A percentile compares a stretch with the other conserved stretches of the same genome.
phyloP scores from a whole-genome alignment of 805 yeast genomes.

The Saccharomycopsis sp. region DNA sequence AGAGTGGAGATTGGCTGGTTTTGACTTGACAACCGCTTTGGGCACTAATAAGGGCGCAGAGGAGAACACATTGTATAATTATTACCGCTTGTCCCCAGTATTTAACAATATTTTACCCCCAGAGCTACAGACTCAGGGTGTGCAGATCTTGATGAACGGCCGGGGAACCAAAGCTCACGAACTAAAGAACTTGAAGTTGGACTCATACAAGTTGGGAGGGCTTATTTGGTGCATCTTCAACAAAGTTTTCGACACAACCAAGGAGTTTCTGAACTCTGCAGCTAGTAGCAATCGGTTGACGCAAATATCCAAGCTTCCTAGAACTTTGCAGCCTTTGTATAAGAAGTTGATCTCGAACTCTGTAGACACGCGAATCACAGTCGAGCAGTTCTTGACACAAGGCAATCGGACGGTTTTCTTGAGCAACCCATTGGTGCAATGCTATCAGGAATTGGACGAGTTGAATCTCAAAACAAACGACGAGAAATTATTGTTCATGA shows the following conservation, averaged over 20 bases:
- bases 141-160: neutral
- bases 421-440: constrained; percentile 40
- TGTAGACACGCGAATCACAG: constrained; percentile 28
- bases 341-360: constrained; percentile 36
- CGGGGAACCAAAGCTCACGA: constrained; percentile 27
- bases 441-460: constrained; percentile 49
- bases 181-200: constrained; percentile 43
- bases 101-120: neutral
- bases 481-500: constrained; percentile 45
- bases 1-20: constrained; percentile 80
- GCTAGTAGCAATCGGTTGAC: constrained; percentile 2
- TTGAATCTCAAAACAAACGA: constrained; percentile 45
- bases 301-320: constrained; percentile 30
- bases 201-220: constrained; percentile 58
- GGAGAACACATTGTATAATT: constrained; percentile 30
- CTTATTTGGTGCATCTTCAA: constrained; percentile 44
- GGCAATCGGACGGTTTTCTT: constrained; percentile 32
- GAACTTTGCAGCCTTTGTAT: constrained; percentile 30
- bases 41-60: constrained; percentile 25
- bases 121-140: neutral
- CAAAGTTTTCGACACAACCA: constrained; percentile 14
- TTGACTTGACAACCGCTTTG: constrained; percentile 56
- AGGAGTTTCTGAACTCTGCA: constrained; percentile 3
- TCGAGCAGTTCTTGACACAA: constrained; percentile 31
- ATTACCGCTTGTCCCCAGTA: constrained; percentile 29